Evolutionary conservation across 1,284 basidiomycete genomes (phyloP), one percentile per base, ranked within the genome.

Genomic region (Marasmius tenuissimus): DNA sequence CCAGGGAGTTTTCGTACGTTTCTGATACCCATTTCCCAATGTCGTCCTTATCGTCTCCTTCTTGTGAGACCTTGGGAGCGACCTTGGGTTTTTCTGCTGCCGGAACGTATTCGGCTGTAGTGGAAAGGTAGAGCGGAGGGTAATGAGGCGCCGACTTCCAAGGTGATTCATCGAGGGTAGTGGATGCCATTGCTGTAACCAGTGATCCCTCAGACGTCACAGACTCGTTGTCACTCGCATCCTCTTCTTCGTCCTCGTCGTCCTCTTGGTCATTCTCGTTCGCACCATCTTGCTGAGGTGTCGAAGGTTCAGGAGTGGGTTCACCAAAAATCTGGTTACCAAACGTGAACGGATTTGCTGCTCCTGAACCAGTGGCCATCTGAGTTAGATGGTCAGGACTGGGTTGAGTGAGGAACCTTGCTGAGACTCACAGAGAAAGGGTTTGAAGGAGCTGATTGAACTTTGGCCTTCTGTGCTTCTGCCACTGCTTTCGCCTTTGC

Each of bases 1-100:
- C 80, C 58, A 89, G 71, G 38, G 91, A 91, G 69, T 91, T 86
- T 73, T 94, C 93, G 68, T 92, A 95, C 14, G 81, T 78, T 72
- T 95, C 93, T 9, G 83, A 75, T 3, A 77, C 75, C 89, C 88
- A 92, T 1, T 75, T 82, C 84, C 58, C 73, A 72, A 11, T 74
- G 74, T 65, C 79, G 79, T 35, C 69, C 71, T 42, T 73, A 75
- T 79, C 80, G 5, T 64, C 47, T 16, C 72, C 65, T 59, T 84
- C 83, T 11, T 75, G 68, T 8, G 75, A 72, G 7, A 74, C 74
- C 34, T 72, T 75, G 1, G 78, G 66, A 0, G 80, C 73, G 0
- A 80, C 65, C 64, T 84, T 86, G 33, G 73, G n/a, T 69, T 85
- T 85, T 22, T 82, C 70, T 53, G 78, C 73, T 0, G 85, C 81